These are phyloP conservation scores for Phoenix dactylifera DNA, from an alignment of 176 grass and related monocot genomes.

Conservation along the genomic window DNA sequence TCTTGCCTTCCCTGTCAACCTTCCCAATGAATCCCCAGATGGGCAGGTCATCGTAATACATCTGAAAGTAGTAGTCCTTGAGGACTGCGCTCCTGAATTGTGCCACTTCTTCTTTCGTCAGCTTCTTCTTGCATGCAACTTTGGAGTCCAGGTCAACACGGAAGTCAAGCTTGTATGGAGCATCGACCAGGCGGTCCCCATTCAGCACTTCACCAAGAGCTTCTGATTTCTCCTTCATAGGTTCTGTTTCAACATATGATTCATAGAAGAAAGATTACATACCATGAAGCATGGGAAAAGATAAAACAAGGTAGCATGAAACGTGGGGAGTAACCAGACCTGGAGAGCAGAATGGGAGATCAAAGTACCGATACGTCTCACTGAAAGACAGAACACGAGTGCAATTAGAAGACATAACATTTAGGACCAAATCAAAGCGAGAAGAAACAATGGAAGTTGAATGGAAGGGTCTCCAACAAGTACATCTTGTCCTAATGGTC, in stretches of 20 bases:
- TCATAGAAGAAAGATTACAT: background rate
- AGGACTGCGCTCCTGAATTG: slow-evolving; percentile 7
- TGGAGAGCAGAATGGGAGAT: slow-evolving; percentile 14
- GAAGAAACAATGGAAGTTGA: too few relatives aligned
- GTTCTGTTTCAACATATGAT: background rate
- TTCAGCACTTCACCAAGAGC: slow-evolving; percentile 15
- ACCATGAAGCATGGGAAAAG: background rate
- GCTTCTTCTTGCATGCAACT: slow-evolving; percentile 10
- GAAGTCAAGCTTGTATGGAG: slow-evolving; percentile 18
- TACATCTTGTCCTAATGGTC: too few relatives aligned
- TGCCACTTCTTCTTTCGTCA: slow-evolving; percentile 1
- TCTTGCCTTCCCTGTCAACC: slow-evolving; percentile 6
- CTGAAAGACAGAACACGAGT: slow-evolving; percentile 1
- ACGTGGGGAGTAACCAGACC: background rate
- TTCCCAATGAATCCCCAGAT: slow-evolving; percentile 16
- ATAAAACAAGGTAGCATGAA: background rate
- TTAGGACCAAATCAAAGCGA: too few relatives aligned
- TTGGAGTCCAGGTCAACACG: background rate
- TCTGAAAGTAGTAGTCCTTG: slow-evolving; percentile 17
- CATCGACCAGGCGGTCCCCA: slow-evolving; percentile 10
- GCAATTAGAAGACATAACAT: too few relatives aligned
- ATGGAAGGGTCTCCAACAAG: too few relatives aligned
- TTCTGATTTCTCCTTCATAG: slow-evolving; percentile 6
- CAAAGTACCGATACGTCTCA: slow-evolving; percentile 19
- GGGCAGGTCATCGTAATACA: slow-evolving; percentile 16